A percentile compares a stretch with the other conserved stretches of the same genome.
These are phyloP conservation scores for Aspergillus olivimuriae DNA, from an alignment of 495 filamentous ascomycete species.

Conservation along the genomic window DNA sequence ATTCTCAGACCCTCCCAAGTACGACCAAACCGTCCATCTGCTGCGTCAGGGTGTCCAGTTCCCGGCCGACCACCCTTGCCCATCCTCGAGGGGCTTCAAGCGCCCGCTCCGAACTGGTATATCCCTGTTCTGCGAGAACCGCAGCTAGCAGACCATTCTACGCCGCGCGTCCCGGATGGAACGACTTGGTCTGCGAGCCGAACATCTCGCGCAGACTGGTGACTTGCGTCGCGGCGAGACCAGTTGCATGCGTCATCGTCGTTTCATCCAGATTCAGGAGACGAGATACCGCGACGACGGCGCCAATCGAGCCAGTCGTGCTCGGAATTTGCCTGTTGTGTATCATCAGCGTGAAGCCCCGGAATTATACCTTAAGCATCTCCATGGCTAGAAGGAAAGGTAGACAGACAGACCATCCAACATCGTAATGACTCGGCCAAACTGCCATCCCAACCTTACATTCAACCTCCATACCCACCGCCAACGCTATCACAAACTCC, in stretches of 20 bases:
- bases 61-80: conserved; percentile 40
- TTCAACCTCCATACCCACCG: conserved; percentile 46
- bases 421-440: conserved; percentile 49
- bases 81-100: conserved; percentile 50
- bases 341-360: too few species aligned
- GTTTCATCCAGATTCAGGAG: conserved; percentile 28
- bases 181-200: conserved; percentile 49
- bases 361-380: background rate
- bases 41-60: conserved; percentile 7
- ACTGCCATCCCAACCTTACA: conserved; percentile 45
- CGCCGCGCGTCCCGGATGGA: conserved; percentile 47
- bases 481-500: conserved; percentile 44
- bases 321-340: conserved; percentile 45
- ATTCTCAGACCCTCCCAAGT: conserved; percentile 36
- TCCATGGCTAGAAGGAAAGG: background rate
- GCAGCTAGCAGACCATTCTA: conserved; percentile 47
- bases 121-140: conserved; percentile 39
- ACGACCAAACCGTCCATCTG: conserved; percentile 10
- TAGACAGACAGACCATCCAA: conserved; percentile 34
- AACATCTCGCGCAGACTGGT: conserved; percentile 48
- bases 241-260: conserved; percentile 45
- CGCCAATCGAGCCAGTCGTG: conserved; percentile 46
- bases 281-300: conserved; percentile 43
- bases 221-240: conserved; percentile 46
- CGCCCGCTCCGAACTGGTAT: conserved; percentile 39